Conservation (phyloP, 164 flowering plant species). For the Saururus chinensis region DNA sequence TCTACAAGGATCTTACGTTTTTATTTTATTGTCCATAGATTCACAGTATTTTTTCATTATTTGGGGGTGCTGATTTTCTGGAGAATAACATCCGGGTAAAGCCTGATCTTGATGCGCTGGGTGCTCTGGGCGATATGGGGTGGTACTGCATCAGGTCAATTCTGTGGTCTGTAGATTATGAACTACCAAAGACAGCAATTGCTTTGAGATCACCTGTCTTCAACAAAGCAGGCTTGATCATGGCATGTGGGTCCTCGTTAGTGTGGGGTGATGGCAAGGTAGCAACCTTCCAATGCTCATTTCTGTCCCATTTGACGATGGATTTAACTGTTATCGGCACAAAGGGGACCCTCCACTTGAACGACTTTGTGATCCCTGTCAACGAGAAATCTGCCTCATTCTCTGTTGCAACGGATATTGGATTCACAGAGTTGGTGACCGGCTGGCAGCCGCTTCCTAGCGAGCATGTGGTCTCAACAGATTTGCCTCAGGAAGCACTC, state of each 20-base stretch:
- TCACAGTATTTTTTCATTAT: conserved; percentile 13
- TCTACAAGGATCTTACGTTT: not conserved
- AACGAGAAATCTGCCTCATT: conserved; percentile 15
- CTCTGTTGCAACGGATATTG: conserved; percentile 7
- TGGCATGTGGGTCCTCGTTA: conserved; percentile 24
- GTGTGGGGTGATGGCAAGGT: conserved; percentile 31
- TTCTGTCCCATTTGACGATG: conserved; percentile 21
- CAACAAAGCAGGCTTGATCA: conserved; percentile 27
- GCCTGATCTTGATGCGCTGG: conserved; percentile 34
- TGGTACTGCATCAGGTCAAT: conserved; percentile 42
- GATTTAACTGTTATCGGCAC: conserved; percentile 19
- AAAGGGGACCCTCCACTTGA: conserved; percentile 18
- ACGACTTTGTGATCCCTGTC: conserved; percentile 24
- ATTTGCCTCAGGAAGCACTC: conserved; percentile 31
- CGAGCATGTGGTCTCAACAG: conserved; percentile 11
- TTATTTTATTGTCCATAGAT: conserved; percentile 14
- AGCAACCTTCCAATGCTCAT: conserved; percentile 34
- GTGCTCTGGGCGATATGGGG: conserved; percentile 35
- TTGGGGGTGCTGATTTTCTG: conserved; percentile 16
- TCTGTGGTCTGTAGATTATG: conserved; percentile 28
- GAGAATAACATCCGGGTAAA: conserved; percentile 28
- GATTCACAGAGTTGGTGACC: conserved; percentile 15
- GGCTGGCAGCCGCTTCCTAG: conserved; percentile 18
- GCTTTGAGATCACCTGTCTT: conserved; percentile 17
- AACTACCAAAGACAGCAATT: conserved; percentile 31